Evolutionary conservation across 176 grass and related monocot species (phyloP).

Genomic region (Oryza rufipogon): DNA sequence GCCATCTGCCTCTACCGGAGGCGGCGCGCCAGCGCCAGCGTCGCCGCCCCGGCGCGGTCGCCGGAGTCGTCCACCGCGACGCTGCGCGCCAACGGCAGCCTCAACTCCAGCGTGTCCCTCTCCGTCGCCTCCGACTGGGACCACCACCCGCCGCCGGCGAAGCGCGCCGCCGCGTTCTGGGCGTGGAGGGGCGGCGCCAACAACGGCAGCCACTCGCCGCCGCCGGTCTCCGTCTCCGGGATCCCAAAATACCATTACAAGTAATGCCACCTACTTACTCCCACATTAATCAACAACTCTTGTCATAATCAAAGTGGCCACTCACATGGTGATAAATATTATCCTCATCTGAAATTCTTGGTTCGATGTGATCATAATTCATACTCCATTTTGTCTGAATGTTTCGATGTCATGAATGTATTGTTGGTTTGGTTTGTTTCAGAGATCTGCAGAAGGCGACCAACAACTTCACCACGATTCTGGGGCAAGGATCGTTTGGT

Average conservation of each 20-base stretch:
- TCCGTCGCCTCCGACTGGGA: conserved; percentile 61
- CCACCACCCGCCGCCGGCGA: conserved; percentile 37
- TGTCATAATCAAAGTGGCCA: neutral
- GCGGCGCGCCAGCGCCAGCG: conserved; percentile 35
- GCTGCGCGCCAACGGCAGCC: conserved; percentile 50
- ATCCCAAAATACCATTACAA: conserved; percentile 90
- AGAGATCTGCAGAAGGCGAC: conserved; percentile 97
- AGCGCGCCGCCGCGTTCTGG: conserved; percentile 55
- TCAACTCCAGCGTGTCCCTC: conserved; percentile 70
- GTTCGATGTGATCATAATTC: neutral
- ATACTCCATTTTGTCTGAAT: conserved; percentile 16
- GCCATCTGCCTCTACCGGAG: conserved; percentile 59
- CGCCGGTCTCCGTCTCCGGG: conserved; percentile 55
- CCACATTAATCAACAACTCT: neutral
- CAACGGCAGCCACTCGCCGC: conserved; percentile 36
- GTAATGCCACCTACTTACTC: conserved; percentile 39
- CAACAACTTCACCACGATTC: conserved; percentile 86
- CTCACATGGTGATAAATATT: neutral
- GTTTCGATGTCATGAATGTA: conserved; percentile 10
- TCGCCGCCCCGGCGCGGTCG: conserved; percentile 30
- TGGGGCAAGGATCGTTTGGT: conserved; percentile 96
- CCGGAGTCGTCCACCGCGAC: conserved; percentile 45
- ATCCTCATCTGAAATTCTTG: neutral
- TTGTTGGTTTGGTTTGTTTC: conserved; percentile 1
- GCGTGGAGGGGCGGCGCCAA: conserved; percentile 45